Percentiles rank a stretch among this genome's conserved stretches.
These are phyloP conservation scores for Penicillium sp. DNA, from an alignment of 2,329 filamentous ascomycete species.

Conservation along the genomic window DNA sequence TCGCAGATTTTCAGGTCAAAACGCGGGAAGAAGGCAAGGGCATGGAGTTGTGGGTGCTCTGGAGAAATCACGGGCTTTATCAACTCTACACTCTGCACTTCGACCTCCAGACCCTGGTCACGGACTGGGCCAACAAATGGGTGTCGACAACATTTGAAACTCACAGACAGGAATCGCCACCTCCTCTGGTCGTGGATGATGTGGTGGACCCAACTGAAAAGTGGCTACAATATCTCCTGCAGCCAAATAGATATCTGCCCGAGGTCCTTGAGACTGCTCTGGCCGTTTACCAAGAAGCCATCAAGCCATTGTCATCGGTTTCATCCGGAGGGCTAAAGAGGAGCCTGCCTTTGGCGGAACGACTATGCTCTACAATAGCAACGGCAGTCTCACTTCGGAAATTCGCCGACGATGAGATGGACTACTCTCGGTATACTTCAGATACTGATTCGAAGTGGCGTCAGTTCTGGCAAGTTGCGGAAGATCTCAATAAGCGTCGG, in stretches of 20 bases:
- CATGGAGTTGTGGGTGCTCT: constrained; percentile 70
- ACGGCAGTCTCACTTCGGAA: constrained; percentile 66
- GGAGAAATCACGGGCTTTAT: constrained; percentile 81
- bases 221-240: constrained; percentile 82
- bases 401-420: constrained; percentile 62
- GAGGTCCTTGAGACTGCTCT: constrained; percentile 81
- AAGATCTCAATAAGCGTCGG: constrained; percentile 81
- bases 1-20: constrained; percentile 71
- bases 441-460: constrained; percentile 84
- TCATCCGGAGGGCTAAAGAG: constrained; percentile 46
- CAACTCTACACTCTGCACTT: constrained; percentile 72
- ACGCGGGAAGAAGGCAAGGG: constrained; percentile 53
- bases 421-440: constrained; percentile 71
- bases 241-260: constrained; percentile 76
- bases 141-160: constrained; percentile 64
- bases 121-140: constrained; percentile 69
- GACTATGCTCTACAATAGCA: constrained; percentile 70
- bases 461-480: constrained; percentile 79
- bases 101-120: constrained; percentile 61
- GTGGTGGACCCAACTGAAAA: constrained; percentile 72
- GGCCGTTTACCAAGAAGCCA: constrained; percentile 71
- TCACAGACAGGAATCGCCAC: constrained; percentile 52
- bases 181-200: constrained; percentile 62
- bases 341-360: constrained; percentile 66
- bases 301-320: constrained; percentile 41